Conservation (phyloP, 352 stramenopile species). For the Phytophthora tubulina region DNA sequence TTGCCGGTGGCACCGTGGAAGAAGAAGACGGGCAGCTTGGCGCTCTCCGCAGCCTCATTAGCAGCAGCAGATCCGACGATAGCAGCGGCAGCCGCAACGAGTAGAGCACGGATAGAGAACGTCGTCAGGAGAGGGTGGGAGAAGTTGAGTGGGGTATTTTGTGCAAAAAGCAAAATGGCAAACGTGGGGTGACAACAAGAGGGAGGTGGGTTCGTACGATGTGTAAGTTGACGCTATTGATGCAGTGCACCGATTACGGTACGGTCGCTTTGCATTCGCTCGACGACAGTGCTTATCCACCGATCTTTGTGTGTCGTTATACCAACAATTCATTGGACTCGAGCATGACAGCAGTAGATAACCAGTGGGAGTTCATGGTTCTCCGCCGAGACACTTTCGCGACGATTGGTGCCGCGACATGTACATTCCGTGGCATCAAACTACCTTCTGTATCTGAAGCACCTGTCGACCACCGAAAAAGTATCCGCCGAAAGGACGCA, state of each 20-base stretch:
- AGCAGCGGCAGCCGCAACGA: conserved; percentile 13
- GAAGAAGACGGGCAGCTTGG: conserved; percentile 49
- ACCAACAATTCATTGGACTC: not conserved
- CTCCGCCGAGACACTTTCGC: not conserved
- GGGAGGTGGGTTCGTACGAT: not conserved
- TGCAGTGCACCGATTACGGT: not conserved
- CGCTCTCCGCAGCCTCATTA: conserved; percentile 8
- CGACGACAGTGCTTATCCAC: too few relatives aligned
- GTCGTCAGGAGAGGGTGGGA: not conserved
- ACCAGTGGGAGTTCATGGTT: too few relatives aligned
- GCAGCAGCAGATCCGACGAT: conserved; percentile 23
- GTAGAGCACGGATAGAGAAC: conserved; percentile 22
- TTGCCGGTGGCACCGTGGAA: conserved; percentile 59
- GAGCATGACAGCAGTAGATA: too few relatives aligned
- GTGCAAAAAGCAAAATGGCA: conserved; percentile 13
- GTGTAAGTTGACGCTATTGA: not conserved
- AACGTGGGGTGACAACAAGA: not conserved
- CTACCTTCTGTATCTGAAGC: not conserved
- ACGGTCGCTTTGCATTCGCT: not conserved
- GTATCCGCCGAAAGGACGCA: conserved; percentile 37
- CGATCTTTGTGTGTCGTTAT: not conserved
- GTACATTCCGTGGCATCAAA: not conserved
- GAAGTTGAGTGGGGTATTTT: not conserved
- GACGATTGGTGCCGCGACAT: conserved; percentile 18
- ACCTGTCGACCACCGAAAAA: conserved; percentile 28